Evolutionary conservation across 2,329 filamentous ascomycete species (phyloP), one percentile per base, ranked within the genome.

Genomic region (Akanthomyces lecanii): DNA sequence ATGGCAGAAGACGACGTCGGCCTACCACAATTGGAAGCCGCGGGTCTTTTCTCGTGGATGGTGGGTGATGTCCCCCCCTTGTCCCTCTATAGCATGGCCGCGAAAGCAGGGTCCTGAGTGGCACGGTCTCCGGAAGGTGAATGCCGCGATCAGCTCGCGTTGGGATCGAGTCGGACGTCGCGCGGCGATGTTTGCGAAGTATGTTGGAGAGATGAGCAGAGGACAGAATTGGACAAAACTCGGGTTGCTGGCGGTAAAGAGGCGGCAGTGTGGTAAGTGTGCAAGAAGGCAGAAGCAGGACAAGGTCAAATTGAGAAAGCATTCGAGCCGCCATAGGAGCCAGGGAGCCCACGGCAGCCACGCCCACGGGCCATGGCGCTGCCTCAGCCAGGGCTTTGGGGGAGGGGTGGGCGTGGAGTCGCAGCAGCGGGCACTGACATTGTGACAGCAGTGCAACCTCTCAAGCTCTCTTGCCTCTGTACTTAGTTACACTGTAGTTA

Each of bases 71-170:
- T 56, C 52, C 33, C 18, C 52, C 45, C 36, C 45, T 50, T 47
- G 53, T 51, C 60, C 36, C n/a, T 45, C 48, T 52, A 61, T 53
- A 38, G 58, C 48, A 61, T 61, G 36, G 36, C 48, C 28, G 45
- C 36, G 47, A 25, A 3, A 23, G 58, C 48, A 61, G 48, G 50
- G 28, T 53, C 28, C 58, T 18, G 12, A 47, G 12, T 59, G 14
- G 33, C 21, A 23, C 40, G 45, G 33, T n/a, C 18, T 33, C 33
- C 6, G 33, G 33, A 23, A n/a, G 23, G 36, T 44, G 48, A 60
- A 42, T 61, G 25, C 58, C 47, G 57, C 23, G 48, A 45, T 8
- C 10, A 40, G 48, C 23, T 21, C 47, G 23, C 18, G 47, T 45
- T 45, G 48, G 8, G 58, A 50, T 51, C 40, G 36, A 44, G 57